Evolutionary conservation across 805 yeast species (phyloP).

Genomic region (Hanseniaspora mollemarum): DNA sequence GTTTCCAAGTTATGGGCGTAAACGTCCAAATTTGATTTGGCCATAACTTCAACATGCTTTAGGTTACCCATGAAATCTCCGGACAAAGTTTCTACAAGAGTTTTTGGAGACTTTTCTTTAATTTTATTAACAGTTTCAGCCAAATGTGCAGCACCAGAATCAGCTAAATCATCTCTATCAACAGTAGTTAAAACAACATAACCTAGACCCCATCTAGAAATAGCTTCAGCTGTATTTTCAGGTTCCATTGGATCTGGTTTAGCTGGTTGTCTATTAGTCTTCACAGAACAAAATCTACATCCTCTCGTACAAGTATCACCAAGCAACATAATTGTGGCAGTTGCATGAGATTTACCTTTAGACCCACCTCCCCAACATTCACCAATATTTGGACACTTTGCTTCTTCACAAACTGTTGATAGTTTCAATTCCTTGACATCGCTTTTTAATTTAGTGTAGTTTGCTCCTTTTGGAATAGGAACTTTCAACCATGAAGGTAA

Average conservation of each 20-base stretch:
- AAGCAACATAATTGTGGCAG: slow-evolving; percentile 93
- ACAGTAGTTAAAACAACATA: slow-evolving; percentile 95
- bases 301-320: slow-evolving; percentile 99
- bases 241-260: slow-evolving; percentile 94
- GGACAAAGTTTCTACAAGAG: slow-evolving; percentile 80
- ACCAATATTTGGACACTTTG: slow-evolving; percentile 97
- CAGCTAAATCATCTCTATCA: slow-evolving; percentile 86
- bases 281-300: slow-evolving; percentile 95
- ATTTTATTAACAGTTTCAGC: slow-evolving; percentile 77
- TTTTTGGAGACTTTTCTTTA: slow-evolving; percentile 79
- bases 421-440: slow-evolving; percentile 81
- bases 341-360: slow-evolving; percentile 68
- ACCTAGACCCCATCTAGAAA: slow-evolving; percentile 95
- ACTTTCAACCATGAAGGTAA: slow-evolving; percentile 91
- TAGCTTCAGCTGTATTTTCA: slow-evolving; percentile 94
- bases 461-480: slow-evolving; percentile 90
- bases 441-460: slow-evolving; percentile 64
- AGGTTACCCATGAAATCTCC: slow-evolving; percentile 94
- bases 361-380: slow-evolving; percentile 98
- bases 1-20: slow-evolving; percentile 96
- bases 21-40: slow-evolving; percentile 81
- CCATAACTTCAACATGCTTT: slow-evolving; percentile 66
- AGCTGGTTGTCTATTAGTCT: slow-evolving; percentile 77
- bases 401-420: slow-evolving; percentile 96
- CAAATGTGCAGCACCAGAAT: slow-evolving; percentile 88